Evolutionary conservation across 306 rosid species (phyloP).

Genomic region (Lathyrus tuberosus): DNA sequence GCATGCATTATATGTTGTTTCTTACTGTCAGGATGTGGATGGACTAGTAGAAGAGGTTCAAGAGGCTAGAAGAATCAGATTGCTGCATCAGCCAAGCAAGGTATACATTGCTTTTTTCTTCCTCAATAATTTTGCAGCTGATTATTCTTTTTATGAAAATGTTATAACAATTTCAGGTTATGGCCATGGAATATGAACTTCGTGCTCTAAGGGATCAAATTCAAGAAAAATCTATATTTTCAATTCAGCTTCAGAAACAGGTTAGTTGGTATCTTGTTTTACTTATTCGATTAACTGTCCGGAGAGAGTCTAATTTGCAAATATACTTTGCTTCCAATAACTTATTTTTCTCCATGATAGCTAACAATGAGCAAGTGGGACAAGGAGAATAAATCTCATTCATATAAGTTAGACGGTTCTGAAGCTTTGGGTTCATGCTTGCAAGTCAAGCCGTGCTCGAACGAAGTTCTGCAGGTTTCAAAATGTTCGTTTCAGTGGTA

Average conservation of each 20-base stretch:
- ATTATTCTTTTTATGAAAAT: slow-evolving; percentile 14
- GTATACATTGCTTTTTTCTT: slow-evolving; percentile 46
- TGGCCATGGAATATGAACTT: slow-evolving; percentile 93
- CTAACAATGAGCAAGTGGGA: slow-evolving; percentile 81
- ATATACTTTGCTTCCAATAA: slow-evolving; percentile 35
- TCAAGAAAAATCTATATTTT: slow-evolving; percentile 76
- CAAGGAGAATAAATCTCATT: slow-evolving; percentile 61
- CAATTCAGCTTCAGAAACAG: slow-evolving; percentile 91
- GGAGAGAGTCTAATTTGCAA: background rate
- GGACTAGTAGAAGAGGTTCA: slow-evolving; percentile 90
- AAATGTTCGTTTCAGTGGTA: slow-evolving; percentile 90
- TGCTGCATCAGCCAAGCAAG: slow-evolving; percentile 94
- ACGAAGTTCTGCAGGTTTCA: slow-evolving; percentile 59
- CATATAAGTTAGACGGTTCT: slow-evolving; percentile 69
- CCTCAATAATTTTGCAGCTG: slow-evolving; percentile 5
- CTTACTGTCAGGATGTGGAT: slow-evolving; percentile 67
- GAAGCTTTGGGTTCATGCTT: slow-evolving; percentile 75
- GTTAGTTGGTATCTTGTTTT: slow-evolving; percentile 51
- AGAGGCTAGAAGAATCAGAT: slow-evolving; percentile 87
- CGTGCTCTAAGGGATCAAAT: slow-evolving; percentile 85
- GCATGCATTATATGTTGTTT: slow-evolving; percentile 32
- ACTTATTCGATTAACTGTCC: slow-evolving; percentile 7
- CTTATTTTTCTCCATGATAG: slow-evolving; percentile 53
- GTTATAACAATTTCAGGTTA: slow-evolving; percentile 59
- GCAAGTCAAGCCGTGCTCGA: slow-evolving; percentile 65